Conservation (phyloP, 495 filamentous ascomycete genomes). For the Penicillium goetzii region DNA sequence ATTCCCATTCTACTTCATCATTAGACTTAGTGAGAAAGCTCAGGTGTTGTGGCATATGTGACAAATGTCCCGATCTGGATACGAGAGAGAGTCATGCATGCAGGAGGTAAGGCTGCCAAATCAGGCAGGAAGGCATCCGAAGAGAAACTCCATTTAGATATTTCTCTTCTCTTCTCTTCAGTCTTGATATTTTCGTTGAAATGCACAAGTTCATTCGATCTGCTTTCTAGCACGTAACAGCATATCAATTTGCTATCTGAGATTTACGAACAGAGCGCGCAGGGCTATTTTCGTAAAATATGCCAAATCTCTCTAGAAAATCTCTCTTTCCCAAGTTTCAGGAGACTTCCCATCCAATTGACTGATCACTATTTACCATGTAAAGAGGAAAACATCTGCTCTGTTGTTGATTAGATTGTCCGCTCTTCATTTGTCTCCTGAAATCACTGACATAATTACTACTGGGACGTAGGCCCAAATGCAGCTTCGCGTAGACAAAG, state of each 20-base stretch:
- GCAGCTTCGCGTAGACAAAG: background rate
- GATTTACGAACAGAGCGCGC: too few relatives aligned
- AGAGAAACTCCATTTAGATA: too few relatives aligned
- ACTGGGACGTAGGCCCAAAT: conserved; percentile 1
- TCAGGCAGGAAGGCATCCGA: too few relatives aligned
- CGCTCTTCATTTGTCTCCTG: background rate
- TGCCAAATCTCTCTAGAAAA: background rate
- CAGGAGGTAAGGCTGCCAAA: too few relatives aligned
- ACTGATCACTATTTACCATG: background rate
- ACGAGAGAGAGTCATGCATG: too few relatives aligned
- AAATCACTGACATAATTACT: background rate
- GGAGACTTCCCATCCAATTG: background rate
- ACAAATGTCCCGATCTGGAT: too few relatives aligned
- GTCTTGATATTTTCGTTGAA: too few relatives aligned
- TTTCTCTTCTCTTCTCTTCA: too few relatives aligned
- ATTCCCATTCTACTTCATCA: background rate
- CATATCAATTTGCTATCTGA: background rate
- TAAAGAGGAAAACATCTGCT: background rate
- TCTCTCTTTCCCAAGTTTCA: background rate
- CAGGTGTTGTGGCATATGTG: background rate
- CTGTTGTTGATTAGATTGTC: background rate
- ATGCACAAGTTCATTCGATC: too few relatives aligned
- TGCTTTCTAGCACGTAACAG: too few relatives aligned
- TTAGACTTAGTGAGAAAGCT: too few relatives aligned
- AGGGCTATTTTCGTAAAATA: too few relatives aligned